Conservation (phyloP, 306 rosid species). For the Rosa rugosa region DNA sequence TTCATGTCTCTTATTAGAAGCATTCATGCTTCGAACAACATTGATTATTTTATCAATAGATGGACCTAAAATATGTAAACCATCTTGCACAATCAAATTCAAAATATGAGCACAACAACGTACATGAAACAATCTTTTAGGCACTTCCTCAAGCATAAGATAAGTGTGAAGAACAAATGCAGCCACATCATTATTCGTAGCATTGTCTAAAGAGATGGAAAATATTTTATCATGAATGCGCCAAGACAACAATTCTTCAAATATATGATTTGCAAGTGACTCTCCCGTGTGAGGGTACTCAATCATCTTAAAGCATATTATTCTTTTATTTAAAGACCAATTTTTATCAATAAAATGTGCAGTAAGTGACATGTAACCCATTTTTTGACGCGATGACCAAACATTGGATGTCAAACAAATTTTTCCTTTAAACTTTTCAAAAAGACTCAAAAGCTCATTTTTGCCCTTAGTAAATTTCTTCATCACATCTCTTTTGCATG, state of each 20-base stretch:
- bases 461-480: not conserved
- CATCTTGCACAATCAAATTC: too few relatives aligned
- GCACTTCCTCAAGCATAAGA: not conserved
- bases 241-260: not conserved
- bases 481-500: not conserved
- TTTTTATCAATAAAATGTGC: not conserved
- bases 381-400: not conserved
- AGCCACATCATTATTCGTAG: not conserved
- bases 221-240: not conserved
- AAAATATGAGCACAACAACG: too few relatives aligned
- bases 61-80: too few relatives aligned
- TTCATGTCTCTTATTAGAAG: not conserved
- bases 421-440: not conserved
- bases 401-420: not conserved
- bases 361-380: not conserved
- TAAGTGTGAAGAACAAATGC: not conserved
- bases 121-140: not conserved
- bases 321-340: not conserved
- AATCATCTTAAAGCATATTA: conserved; percentile 1
- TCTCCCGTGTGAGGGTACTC: not conserved
- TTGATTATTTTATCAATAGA: too few relatives aligned
- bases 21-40: not conserved
- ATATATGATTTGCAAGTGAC: not conserved
- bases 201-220: not conserved
- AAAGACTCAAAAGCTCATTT: not conserved